Percentiles rank a stretch among this genome's conserved stretches.
These are phyloP conservation scores for Macaranga tanarius DNA, from an alignment of 441 rosid species.

Conservation along the genomic window DNA sequence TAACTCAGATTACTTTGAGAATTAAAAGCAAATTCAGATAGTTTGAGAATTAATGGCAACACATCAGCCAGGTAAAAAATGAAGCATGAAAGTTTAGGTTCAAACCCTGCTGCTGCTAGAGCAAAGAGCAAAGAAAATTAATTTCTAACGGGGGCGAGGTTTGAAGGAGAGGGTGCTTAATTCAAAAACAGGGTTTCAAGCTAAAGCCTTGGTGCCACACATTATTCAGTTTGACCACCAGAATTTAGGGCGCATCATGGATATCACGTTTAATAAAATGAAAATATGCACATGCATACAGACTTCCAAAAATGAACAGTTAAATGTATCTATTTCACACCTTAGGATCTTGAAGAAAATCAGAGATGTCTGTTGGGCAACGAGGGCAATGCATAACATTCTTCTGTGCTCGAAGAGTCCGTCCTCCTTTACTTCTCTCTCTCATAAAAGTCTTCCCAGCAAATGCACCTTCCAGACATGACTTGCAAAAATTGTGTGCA, in stretches of 20 bases:
- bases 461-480: constrained; percentile 51
- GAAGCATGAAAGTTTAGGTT: not conserved
- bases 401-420: constrained; percentile 53
- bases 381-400: constrained; percentile 64
- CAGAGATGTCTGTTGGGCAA: constrained; percentile 59
- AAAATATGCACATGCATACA: not conserved
- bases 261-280: not conserved
- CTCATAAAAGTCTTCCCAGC: constrained; percentile 43
- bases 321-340: constrained; percentile 20
- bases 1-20: too few relatives aligned
- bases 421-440: constrained; percentile 50
- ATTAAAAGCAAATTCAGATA: too few relatives aligned
- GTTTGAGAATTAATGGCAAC: not conserved
- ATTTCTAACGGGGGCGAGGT: not conserved
- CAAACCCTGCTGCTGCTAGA: not conserved
- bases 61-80: not conserved
- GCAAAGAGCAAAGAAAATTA: not conserved
- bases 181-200: not conserved
- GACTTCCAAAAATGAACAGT: not conserved
- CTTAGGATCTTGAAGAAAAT: constrained; percentile 61
- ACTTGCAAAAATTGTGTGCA: constrained; percentile 65
- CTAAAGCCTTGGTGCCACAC: not conserved
- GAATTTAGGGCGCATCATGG: not conserved
- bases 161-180: not conserved
- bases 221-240: not conserved